These are phyloP conservation scores for Botrytis paeoniae DNA, from an alignment of 2,329 filamentous ascomycete genomes.

Conservation along the genomic window DNA sequence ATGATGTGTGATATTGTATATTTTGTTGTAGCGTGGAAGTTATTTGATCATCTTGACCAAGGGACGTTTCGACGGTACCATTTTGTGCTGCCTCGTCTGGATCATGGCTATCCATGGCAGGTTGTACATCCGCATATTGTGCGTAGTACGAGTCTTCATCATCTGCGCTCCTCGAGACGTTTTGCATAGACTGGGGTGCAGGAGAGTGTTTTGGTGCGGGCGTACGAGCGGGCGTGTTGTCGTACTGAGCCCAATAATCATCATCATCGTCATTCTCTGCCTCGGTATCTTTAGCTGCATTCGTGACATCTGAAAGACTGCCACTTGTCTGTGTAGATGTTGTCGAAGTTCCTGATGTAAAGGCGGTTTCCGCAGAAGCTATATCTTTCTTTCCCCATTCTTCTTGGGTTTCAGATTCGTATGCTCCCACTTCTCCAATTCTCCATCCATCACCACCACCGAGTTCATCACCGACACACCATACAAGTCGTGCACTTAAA, in stretches of 20 bases:
- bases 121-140: conserved; percentile 74
- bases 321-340: conserved; percentile 1
- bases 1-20: conserved; percentile 24
- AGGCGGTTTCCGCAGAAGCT: conserved; percentile 59
- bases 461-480: conserved; percentile 58
- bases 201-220: conserved; percentile 62
- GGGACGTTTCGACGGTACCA: conserved; percentile 44
- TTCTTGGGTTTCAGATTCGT: conserved; percentile 51
- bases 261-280: conserved; percentile 67
- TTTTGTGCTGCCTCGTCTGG: conserved; percentile 62
- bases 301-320: neutral
- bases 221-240: conserved; percentile 64
- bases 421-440: conserved; percentile 64
- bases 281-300: neutral
- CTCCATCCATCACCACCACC: conserved; percentile 65
- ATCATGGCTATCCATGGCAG: conserved; percentile 76
- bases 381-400: conserved; percentile 53
- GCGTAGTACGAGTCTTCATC: conserved; percentile 72
- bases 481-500: conserved; percentile 64
- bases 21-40: conserved; percentile 33
- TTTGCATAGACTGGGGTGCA: conserved; percentile 45
- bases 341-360: conserved; percentile 36
- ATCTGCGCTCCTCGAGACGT: conserved; percentile 33
- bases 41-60: conserved; percentile 44
- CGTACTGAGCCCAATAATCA: conserved; percentile 78